Base-by-base conservation (phyloP, 164 flowering plant genomes). In the Berberis vulgaris region DNA sequence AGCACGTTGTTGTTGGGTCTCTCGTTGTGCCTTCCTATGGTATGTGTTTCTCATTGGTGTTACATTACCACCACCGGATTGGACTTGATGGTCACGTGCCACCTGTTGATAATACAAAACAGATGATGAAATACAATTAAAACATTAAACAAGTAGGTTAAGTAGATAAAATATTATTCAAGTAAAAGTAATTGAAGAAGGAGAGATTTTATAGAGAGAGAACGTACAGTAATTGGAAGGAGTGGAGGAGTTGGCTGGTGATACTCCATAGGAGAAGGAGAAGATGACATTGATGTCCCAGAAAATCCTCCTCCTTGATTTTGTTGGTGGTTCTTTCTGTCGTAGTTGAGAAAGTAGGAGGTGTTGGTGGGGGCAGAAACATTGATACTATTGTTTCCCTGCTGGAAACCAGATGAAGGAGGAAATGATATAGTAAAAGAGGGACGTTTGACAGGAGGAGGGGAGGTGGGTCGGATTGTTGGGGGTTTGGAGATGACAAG, bases 381-480 rank as follows among this genome's bases (percentile, higher is more conserved):
- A 7, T 52, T 52, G 55, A 10, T 26, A 26, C 0, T 26, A 26
- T 26, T 26, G 26, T 26, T 26, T 26, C 26, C 26, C 26, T 26
- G 26, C 0, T 26, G 26, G 26, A 26, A 26, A 26, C 8, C 54
- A 52, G 3, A 7, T 10, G 12, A 52, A 52, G n/a, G 62, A 54
- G 9, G 43, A 57, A 38, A 57, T 7, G 59, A 39, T 7, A 39
- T 39, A 2, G 39, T 62, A 43, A 52, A 39, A 45, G 65, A 13
- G 38, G 75, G 77, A 45, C 66, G 73, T 67, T 76, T 82, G 1
- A 85, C 77, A 53, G 79, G 13, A 1, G 84, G 90, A 5, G 78
- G 78, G 44, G 78, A 65, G 10, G 65, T 41, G 5, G 53, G 54
- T 66, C 1, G 60, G 43, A n/a, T 67, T 65, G 54, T 59, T 40